Evolutionary conservation across 2,329 filamentous ascomycete genomes (phyloP), one percentile per base, ranked within the genome.

Genomic region (Epichloe coenophiala): DNA sequence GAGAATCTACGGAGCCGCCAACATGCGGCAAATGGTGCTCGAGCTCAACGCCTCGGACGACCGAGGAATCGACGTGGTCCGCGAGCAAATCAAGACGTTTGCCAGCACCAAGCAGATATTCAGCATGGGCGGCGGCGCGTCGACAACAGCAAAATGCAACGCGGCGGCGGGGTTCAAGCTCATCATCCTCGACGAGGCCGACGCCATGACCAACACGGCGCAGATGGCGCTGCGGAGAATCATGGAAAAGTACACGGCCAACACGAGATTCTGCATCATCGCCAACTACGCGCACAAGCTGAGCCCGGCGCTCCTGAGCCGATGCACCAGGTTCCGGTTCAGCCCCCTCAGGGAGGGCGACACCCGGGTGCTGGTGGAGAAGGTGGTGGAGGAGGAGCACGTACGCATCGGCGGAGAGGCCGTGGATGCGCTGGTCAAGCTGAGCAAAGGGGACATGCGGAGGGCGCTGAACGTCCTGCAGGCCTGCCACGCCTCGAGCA

Each of bases 51-150:
- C 93, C 40, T 95, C 89, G 46, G 93, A 98, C 64, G 93, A 98
- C 67, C 80, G 93, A 68, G 93, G 93, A 62, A 98, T 98, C 66
- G 93, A 98, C 58, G 93, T 98, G 2, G 93, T 98, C 51, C 81
- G 90, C 57, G 93, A 98, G 71, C 93, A 98, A 69, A 98, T 98
- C 78, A 98, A 97, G 76, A 98, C 93, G 0, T 98, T 98, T 70
- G 91, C 88, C 40, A 94, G 87, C 59, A 98, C 93, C 7, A 96
- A 95, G 68, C 93, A 98, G 65, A 98, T 98, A 60, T 98, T 98
- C 71, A 75, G 71, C 13, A 70, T 77, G 63, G 80, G 78, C n/a
- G 80, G 78, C n/a, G 80, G 79, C n/a, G 70, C 76, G 2, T 69
- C 69, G 36, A 64, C 23, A 17, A 17, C 1, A 17, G 17, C 17